A percentile compares a stretch with the other conserved stretches of the same genome.
Evolutionary conservation across 768 basidiomycete genomes (phyloP).

Genomic region (Psilocybe tampanensis): DNA sequence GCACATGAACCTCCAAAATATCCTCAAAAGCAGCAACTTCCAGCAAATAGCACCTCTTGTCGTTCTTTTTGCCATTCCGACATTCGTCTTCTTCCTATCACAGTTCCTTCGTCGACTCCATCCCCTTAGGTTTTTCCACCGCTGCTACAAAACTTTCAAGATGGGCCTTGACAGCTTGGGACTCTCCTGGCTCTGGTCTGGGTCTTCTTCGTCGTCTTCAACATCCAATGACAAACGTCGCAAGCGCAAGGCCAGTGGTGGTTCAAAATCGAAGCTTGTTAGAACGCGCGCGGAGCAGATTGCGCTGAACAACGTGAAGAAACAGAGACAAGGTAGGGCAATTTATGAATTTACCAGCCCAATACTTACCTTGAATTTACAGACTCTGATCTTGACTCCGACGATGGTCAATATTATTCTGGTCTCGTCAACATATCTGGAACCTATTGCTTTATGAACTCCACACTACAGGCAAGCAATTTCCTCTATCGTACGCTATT

Average conservation of each 20-base stretch:
- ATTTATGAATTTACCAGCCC: neutral
- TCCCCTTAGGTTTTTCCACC: conserved; percentile 25
- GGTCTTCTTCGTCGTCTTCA: conserved; percentile 37
- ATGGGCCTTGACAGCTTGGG: conserved; percentile 65
- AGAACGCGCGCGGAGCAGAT: conserved; percentile 62
- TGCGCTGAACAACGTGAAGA: conserved; percentile 41
- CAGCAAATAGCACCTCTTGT: conserved; percentile 62
- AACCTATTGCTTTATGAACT: conserved; percentile 98
- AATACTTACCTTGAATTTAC: neutral
- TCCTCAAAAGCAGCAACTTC: conserved; percentile 43
- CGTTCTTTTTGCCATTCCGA: conserved; percentile 55
- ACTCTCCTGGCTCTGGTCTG: conserved; percentile 65
- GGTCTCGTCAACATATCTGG: conserved; percentile 96
- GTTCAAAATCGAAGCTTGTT: conserved; percentile 21
- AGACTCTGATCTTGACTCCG: conserved; percentile 22
- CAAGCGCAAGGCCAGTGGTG: conserved; percentile 43
- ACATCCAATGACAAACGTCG: conserved; percentile 41
- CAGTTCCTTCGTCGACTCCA: conserved; percentile 27
- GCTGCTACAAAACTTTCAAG: conserved; percentile 28
- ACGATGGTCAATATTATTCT: conserved; percentile 65
- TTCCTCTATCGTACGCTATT: conserved; percentile 1
- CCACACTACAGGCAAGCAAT: conserved; percentile 78
- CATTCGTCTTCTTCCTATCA: conserved; percentile 47
- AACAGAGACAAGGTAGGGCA: conserved; percentile 21
- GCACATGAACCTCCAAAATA: conserved; percentile 48